Evolutionary conservation across 2,329 filamentous ascomycete species (phyloP), one percentile per base, ranked within the genome.

Genomic region (Hymenoscyphus linearis): DNA sequence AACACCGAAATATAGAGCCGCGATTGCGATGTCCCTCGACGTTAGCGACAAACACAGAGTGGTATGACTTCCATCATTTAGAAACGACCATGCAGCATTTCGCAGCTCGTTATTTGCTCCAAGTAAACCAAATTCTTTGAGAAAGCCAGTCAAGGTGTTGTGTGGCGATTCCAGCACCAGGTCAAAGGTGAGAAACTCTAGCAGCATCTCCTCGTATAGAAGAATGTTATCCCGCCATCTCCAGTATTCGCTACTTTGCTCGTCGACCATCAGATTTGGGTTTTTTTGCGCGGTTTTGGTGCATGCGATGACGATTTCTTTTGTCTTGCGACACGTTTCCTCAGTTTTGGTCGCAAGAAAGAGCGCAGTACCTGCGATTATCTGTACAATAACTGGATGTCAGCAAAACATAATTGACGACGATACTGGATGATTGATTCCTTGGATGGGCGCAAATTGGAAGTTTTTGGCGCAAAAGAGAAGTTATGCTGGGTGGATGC

Each of bases 231-330:
- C 95, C 64, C 92, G 85, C 95, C 95, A 99, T 71, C 90, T 86
- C 95, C 95, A 99, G 74, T 95, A 99, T 72, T 99, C 95, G 72
- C 97, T 98, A 68, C 90, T 96, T 75, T 98, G 93, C 76, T 98
- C 95, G 73, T 99, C 95, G 58, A 98, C 90, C 59, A 93, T 80
- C 62, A 97, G 84, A 69, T 91, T 90, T 1, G 91, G 82, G 68
- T 98, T 93, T 78, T 99, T 98, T 75, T 97, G 92, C 31, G 93
- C 95, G 22, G 97, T 91, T 67, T 93, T 91, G 63, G 92, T 95
- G 69, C 96, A 95, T 1, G 93, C 91, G 35, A 97, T 88, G 66
- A 99, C 93, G 63, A 99, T 82, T 66, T 97, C 92, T 71, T 91
- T 96, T 68, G 96, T 96, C 76, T 96, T 96, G 55, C 93, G 88